Base-by-base conservation (phyloP, 2,329 filamentous ascomycete genomes). In the Fusarium sp. region DNA sequence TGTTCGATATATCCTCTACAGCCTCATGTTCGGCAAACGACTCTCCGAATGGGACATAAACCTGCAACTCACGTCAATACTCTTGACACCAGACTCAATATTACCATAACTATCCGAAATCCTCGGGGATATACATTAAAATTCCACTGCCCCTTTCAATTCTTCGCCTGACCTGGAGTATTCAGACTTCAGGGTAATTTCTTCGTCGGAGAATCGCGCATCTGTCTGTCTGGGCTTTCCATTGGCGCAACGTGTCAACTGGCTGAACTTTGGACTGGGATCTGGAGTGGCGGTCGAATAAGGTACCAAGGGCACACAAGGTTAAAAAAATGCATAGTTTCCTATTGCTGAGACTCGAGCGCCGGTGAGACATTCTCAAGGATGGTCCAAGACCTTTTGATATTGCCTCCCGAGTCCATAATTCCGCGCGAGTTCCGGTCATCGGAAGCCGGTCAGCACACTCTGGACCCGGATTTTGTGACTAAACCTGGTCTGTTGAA, bases 281-380 rank as follows among this genome's bases (percentile, higher is more conserved):
- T 63, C 58, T 7, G 35, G 11, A 23, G 7, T 6, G 20, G 23
- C 41, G 41, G 27, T 7, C 20, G 35, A 46, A 63, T 58, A 51
- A 63, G 13, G 13, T 31, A 31, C 13, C 8, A 31, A 11, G 25
- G 23, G 20, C 39, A 51, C 20, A 39, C 60, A 65, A 65, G 61
- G 46, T 65, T 65, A 65, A 65, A 60, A 47, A 59, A 65, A 65
- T 60, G 46, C 53, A 65, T 65, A 54, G 8, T 52, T 54, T 41
- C 14, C 51, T 58, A 58, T 58, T 59, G 36, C 4, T 13, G n/a
- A 54, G 47, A 61, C 47, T 36, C n/a, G 23, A 7, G 18, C 8
- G 20, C 21, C 3, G 21, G 39, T 63, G 31, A 63, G 17, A 63
- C 58, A 63, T 41, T 31, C n/a, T 3, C 5, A 63, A 33, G 60